These are phyloP conservation scores for Boletus rubroflammeus DNA, from an alignment of 768 basidiomycete genomes.

Conservation along the genomic window DNA sequence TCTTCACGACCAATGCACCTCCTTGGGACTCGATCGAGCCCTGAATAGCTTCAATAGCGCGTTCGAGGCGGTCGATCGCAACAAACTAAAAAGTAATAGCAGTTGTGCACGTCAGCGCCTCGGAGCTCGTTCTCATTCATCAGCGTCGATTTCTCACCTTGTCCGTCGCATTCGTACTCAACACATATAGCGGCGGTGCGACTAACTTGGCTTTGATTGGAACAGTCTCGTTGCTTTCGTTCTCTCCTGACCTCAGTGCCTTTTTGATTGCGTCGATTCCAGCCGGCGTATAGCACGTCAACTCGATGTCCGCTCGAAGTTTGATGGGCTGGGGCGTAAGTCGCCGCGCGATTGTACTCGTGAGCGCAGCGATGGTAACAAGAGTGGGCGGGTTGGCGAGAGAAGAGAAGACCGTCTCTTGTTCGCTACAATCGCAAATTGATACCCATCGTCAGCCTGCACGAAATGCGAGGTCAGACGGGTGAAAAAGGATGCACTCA, in stretches of 20 bases:
- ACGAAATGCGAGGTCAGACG: slow-evolving; percentile 29
- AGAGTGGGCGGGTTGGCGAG: slow-evolving; percentile 55
- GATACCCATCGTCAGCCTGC: slow-evolving; percentile 6
- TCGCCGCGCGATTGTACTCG: slow-evolving; percentile 85
- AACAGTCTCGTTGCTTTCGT: slow-evolving; percentile 80
- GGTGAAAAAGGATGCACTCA: slow-evolving; percentile 38
- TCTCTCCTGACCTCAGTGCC: slow-evolving; percentile 86
- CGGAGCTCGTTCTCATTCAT: background rate
- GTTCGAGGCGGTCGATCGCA: slow-evolving; percentile 89
- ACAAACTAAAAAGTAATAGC: slow-evolving; percentile 49
- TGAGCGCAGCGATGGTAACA: slow-evolving; percentile 60
- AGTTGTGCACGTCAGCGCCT: background rate
- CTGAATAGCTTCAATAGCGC: slow-evolving; percentile 90
- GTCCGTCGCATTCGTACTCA: slow-evolving; percentile 95
- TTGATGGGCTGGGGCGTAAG: slow-evolving; percentile 99
- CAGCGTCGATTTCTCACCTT: slow-evolving; percentile 50
- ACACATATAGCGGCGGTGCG: slow-evolving; percentile 92
- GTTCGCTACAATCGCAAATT: slow-evolving; percentile 42
- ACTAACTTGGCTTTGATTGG: slow-evolving; percentile 97
- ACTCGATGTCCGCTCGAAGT: slow-evolving; percentile 94
- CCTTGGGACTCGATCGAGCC: slow-evolving; percentile 78
- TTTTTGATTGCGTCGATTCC: slow-evolving; percentile 97
- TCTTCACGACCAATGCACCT: slow-evolving; percentile 87
- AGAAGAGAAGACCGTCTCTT: slow-evolving; percentile 76
- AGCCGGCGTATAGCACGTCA: slow-evolving; percentile 93